Percentiles rank a stretch among this genome's conserved stretches.
Conservation (phyloP, 2,329 filamentous ascomycete genomes). For the Periconia sp. region DNA sequence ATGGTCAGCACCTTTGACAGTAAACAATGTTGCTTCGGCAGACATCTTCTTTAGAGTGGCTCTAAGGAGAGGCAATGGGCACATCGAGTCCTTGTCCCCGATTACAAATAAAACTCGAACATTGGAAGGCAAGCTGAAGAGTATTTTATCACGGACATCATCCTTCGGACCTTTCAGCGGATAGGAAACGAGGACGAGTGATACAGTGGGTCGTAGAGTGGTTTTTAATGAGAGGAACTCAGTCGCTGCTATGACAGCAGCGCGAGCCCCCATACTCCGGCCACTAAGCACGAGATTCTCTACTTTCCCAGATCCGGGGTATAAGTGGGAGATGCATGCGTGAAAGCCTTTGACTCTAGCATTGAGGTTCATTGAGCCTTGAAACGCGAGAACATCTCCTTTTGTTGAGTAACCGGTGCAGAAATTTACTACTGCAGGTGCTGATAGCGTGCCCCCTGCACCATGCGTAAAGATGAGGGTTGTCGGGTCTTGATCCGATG, state of each 20-base stretch:
- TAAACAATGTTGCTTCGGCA: conserved; percentile 43
- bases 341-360: conserved; percentile 47
- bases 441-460: conserved; percentile 50
- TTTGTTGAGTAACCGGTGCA: conserved; percentile 41
- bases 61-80: conserved; percentile 24
- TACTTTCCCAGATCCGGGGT: neutral
- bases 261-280: conserved; percentile 53
- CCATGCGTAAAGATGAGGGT: conserved; percentile 53
- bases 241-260: conserved; percentile 47
- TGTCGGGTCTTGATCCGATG: neutral
- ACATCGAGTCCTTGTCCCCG: conserved; percentile 38
- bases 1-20: conserved; percentile 48
- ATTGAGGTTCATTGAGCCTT: conserved; percentile 50
- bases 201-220: conserved; percentile 6
- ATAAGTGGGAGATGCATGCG: conserved; percentile 37
- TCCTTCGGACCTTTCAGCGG: conserved; percentile 46
- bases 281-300: conserved; percentile 41
- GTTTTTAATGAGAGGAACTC: conserved; percentile 16
- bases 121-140: conserved; percentile 38
- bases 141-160: conserved; percentile 46
- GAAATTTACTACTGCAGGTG: conserved; percentile 49
- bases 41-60: conserved; percentile 45
- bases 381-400: conserved; percentile 40
- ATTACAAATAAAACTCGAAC: conserved; percentile 49
- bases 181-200: conserved; percentile 49